Evolutionary conservation across 2,329 filamentous ascomycete genomes (phyloP), one percentile per base, ranked within the genome.

Genomic region (Didymella keratinophila): DNA sequence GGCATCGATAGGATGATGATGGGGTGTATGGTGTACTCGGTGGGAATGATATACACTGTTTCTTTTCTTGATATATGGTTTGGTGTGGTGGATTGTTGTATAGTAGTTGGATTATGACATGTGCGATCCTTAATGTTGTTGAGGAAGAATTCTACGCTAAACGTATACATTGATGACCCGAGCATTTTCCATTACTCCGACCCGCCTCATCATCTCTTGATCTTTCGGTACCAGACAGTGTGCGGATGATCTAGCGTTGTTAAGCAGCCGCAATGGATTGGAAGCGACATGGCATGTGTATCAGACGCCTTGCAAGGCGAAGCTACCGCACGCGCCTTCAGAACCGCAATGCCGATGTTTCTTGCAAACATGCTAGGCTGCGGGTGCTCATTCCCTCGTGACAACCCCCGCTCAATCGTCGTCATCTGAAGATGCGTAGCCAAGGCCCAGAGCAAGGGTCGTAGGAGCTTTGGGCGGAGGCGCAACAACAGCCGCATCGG

Each of bases 381-480:
- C 18, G 7, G 14, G 4, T 18, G 6, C 12, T 43, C 4, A 8
- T 21, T 12, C 9, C 7, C 43, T 11, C 7, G 36, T 16, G 18
- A 34, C n/a, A 11, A 5, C 18, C 16, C 11, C 36, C 18, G 10
- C 9, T 71, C 56, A 75, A 39, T 73, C 68, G 20, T 81, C 79
- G 23, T 81, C 79, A 41, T 80, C 78, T 0, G 79, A 81, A 30
- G 78, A 80, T 44, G 78, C 78, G 49, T 77, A 78, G 7, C 69
- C 78, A 18, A 81, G 61, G 2, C 76, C 78, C 1, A 81, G 62
- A 2, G 67, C 60, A 14, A 71, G 48, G 5, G 67, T 23, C 25
- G 65, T 65, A n/a, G 61, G 32, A 28, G 63, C 50, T 14, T 63
- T 64, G 11, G 60, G 14, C n/a, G 66, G 25, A 46, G 71, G 53